Evolutionary conservation across 2,329 filamentous ascomycete genomes (phyloP), one percentile per base, ranked within the genome.

Genomic region (Cladosporium sp.): DNA sequence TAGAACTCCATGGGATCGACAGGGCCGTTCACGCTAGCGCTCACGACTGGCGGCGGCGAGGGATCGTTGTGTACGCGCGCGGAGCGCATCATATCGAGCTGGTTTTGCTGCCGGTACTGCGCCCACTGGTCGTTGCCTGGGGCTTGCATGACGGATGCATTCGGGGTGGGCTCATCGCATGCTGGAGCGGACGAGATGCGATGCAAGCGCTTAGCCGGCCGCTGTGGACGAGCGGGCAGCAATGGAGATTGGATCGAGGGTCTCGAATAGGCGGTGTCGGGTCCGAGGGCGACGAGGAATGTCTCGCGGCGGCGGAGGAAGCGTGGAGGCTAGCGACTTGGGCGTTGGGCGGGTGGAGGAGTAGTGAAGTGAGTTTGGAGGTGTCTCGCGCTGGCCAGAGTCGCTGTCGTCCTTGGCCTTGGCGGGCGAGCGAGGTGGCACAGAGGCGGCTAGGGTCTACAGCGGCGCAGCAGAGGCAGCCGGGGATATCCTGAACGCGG

Each of bases 1-100:
- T 61, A 64, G 53, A 56, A 62, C 17, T 62, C 61, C 37, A 58
- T 59, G 15, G 63, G 62, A 50, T 62, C 61, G 52, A 59, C 48
- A 39, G 58, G 58, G 22, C 60, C 61, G 51, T 58, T 55, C 35
- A 61, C 42, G 28, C 57, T 62, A 42, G 61, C 58, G 40, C 53
- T 44, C 59, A 62, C 57, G 45, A 49, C 37, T 36, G 53, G 58
- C 48, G 54, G 63, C 54, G 52, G 39, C 28, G 52, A 55, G 39
- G 25, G 7, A 25, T 53, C 36, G 36, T 53, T 24, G 42, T 17
- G 42, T 22, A n/a, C 42, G 25, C 42, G 42, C 36, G 37, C 6
- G 20, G 52, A 20, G 40, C 52, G 52, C 52, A 55, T 47, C 40
- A 47, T 45, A n/a, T 47, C 52, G 32, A 47, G 20, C 9, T 56